Percentiles rank a stretch among this genome's conserved stretches.
phyloP scores from a whole-genome alignment of 78 protist species.

The Pelomyxa schiedti region DNA sequence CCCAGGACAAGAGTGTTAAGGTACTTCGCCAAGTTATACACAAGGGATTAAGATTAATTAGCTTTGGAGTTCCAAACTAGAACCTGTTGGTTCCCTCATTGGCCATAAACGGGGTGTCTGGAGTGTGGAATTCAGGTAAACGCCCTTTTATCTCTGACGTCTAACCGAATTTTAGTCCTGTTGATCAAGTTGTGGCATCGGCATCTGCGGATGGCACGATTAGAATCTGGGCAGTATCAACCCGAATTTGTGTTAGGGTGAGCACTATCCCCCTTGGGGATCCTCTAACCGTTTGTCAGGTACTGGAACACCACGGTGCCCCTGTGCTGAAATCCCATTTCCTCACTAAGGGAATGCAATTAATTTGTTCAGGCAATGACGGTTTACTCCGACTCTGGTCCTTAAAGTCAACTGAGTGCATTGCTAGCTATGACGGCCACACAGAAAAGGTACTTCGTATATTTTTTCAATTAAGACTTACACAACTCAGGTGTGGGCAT shows the following conservation, averaged over 20 bases:
- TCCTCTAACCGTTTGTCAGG: constrained; percentile 1
- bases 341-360: constrained; percentile 63
- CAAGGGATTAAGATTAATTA: neutral
- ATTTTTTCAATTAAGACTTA: neutral
- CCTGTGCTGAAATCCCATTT: constrained; percentile 54
- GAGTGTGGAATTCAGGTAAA: constrained; percentile 63
- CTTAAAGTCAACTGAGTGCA: constrained; percentile 75
- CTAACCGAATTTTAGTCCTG: too few species aligned
- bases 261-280: neutral
- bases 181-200: constrained; percentile 64
- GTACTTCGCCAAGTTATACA: neutral
- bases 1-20: constrained; percentile 71
- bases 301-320: constrained; percentile 80
- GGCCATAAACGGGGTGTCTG: constrained; percentile 88
- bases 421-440: constrained; percentile 67
- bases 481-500: constrained; percentile 60
- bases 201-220: constrained; percentile 63
- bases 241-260: constrained; percentile 61
- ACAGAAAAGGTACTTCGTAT: constrained; percentile 42
- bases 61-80: constrained; percentile 42
- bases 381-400: constrained; percentile 83
- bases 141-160: too few species aligned
- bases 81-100: constrained; percentile 11
- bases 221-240: constrained; percentile 65
- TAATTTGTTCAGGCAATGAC: constrained; percentile 59